These are phyloP conservation scores for Talaromyces sp. DNA, from an alignment of 2,329 filamentous ascomycete species.

Conservation along the genomic window DNA sequence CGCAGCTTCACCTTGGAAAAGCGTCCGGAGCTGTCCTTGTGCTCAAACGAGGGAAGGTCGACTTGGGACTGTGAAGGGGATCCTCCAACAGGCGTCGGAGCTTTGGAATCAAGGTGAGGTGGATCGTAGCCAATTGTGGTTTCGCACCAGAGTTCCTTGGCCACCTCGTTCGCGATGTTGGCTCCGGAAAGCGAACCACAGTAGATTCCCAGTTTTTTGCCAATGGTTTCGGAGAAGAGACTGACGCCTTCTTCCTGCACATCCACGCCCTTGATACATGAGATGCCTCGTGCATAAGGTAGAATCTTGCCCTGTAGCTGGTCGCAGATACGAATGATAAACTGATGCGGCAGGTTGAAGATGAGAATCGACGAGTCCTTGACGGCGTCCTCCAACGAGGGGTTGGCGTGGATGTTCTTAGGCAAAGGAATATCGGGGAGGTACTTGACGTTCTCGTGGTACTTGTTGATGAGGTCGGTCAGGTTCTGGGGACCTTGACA, in stretches of 20 bases:
- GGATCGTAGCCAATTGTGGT: conserved; percentile 96
- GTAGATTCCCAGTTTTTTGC: conserved; percentile 86
- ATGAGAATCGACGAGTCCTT: conserved; percentile 80
- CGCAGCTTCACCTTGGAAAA: conserved; percentile 64
- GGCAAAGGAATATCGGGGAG: conserved; percentile 83
- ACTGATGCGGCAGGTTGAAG: conserved; percentile 91
- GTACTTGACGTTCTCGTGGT: conserved; percentile 98
- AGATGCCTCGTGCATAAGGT: conserved; percentile 87
- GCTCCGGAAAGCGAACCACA: conserved; percentile 92
- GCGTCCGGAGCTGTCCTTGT: conserved; percentile 64
- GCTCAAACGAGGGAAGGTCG: conserved; percentile 49
- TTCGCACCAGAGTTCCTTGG: conserved; percentile 92
- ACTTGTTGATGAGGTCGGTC: conserved; percentile 80
- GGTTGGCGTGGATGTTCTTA: conserved; percentile 52
- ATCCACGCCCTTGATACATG: conserved; percentile 96
- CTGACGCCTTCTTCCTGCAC: conserved; percentile 80
- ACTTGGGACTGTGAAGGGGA: conserved; percentile 48
- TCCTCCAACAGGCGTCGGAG: conserved; percentile 53
- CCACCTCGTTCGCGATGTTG: conserved; percentile 94
- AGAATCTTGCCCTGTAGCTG: conserved; percentile 82
- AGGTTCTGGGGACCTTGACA: conserved; percentile 73
- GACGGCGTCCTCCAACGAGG: conserved; percentile 60
- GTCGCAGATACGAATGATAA: conserved; percentile 80
- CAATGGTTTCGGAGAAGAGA: conserved; percentile 93
- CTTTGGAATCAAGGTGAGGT: conserved; percentile 76